A percentile compares a stretch with the other conserved stretches of the same genome.
Conservation (phyloP, 331 rosid species). For the Malus hybrid region DNA sequence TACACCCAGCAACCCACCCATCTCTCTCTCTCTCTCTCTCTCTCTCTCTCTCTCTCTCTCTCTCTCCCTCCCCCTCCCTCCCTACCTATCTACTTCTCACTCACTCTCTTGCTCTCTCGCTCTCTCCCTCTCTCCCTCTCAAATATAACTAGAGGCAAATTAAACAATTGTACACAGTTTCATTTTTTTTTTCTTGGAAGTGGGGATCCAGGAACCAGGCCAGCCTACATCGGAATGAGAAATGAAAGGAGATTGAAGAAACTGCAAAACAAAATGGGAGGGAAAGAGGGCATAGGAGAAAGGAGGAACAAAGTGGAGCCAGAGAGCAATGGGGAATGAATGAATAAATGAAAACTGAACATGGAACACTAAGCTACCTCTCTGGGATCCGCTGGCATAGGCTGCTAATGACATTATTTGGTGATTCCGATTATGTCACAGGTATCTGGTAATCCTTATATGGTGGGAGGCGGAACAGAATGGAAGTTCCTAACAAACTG, state of each 20-base stretch:
- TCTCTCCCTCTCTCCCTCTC: constrained; percentile 16
- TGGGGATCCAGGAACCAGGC: constrained; percentile 2
- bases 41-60: constrained; percentile 21
- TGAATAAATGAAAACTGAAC: constrained; percentile 69
- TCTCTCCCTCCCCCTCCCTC: constrained; percentile 18
- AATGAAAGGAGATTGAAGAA: background rate
- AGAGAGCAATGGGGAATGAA: constrained; percentile 82
- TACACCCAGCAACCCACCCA: constrained; percentile 35
- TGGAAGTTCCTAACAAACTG: constrained; percentile 29
- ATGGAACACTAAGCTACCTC: constrained; percentile 57
- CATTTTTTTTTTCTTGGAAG: background rate
- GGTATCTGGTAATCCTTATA: constrained; percentile 39
- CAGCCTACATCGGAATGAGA: background rate
- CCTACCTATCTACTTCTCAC: constrained; percentile 21
- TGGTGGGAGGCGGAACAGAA: constrained; percentile 39
- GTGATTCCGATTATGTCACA: constrained; percentile 47
- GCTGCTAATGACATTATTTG: constrained; percentile 53
- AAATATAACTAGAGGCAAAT: constrained; percentile 26
- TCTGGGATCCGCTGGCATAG: constrained; percentile 50
- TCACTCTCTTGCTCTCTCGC: constrained; percentile 19
- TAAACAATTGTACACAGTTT: constrained; percentile 41
- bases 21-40: constrained; percentile 21
- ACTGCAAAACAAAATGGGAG: background rate
- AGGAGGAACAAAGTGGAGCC: constrained; percentile 43
- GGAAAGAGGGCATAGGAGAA: constrained; percentile 9